Evolutionary conservation across 305 asterid genomes (phyloP).

Genomic region (Solanum chacoense): DNA sequence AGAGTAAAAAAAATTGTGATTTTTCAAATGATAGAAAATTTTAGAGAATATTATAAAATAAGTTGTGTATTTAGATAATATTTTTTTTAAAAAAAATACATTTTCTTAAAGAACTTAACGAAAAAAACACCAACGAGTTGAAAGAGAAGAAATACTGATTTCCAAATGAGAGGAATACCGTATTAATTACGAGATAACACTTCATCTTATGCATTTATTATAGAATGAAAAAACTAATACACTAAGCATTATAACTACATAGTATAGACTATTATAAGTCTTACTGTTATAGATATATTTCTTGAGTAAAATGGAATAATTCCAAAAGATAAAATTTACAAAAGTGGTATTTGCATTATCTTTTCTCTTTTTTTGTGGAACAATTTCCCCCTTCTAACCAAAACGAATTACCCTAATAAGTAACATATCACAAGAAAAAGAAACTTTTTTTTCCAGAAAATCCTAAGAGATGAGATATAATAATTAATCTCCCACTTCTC

Average conservation of each 20-base stretch:
- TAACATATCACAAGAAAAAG: neutral
- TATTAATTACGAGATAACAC: neutral
- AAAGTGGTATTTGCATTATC: neutral
- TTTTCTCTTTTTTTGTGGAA: neutral
- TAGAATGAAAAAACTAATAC: neutral
- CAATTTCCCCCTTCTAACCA: neutral
- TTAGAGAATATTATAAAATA: too few relatives aligned
- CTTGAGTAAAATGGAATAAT: neutral
- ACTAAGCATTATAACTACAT: neutral
- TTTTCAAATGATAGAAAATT: too few relatives aligned
- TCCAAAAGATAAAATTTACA: neutral
- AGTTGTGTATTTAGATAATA: too few relatives aligned
- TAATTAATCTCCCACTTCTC: constrained; percentile 9
- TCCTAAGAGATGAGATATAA: neutral
- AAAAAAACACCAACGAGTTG: neutral
- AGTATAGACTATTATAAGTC: too few relatives aligned
- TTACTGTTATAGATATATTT: too few relatives aligned
- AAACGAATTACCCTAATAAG: neutral
- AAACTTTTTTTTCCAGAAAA: neutral
- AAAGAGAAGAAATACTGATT: neutral
- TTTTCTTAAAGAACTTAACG: too few relatives aligned
- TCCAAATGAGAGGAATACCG: neutral
- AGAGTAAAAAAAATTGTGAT: too few relatives aligned
- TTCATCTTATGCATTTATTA: neutral
- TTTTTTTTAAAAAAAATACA: neutral